These are phyloP conservation scores for Neoboletus magnificus DNA, from an alignment of 768 basidiomycete genomes.

Conservation along the genomic window DNA sequence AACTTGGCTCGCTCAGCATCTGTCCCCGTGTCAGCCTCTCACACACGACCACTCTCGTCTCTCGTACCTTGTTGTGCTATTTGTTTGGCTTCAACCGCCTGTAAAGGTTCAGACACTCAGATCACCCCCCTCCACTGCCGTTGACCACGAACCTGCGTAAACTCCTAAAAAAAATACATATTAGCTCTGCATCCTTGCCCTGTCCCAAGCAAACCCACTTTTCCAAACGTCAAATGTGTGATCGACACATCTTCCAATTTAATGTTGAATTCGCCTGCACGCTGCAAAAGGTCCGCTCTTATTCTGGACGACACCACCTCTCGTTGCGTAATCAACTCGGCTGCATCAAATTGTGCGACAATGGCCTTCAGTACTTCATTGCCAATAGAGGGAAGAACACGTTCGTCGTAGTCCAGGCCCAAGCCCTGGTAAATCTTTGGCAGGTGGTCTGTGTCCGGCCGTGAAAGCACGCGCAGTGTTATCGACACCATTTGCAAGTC, in stretches of 20 bases:
- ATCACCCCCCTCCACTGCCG: neutral
- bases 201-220: constrained; percentile 42
- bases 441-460: constrained; percentile 86
- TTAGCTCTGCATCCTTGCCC: constrained; percentile 1
- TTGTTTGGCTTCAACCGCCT: constrained; percentile 99
- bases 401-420: constrained; percentile 96
- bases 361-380: constrained; percentile 98
- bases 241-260: constrained; percentile 96
- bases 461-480: constrained; percentile 90
- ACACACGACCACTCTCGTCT: neutral
- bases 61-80: constrained; percentile 93
- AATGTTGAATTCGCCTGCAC: constrained; percentile 96
- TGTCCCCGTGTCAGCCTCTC: constrained; percentile 32
- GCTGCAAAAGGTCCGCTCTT: constrained; percentile 84
- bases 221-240: constrained; percentile 85
- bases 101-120: neutral
- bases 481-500: constrained; percentile 99
- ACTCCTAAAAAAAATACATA: constrained; percentile 58
- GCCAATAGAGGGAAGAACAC: constrained; percentile 94
- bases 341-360: constrained; percentile 97
- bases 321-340: constrained; percentile 94
- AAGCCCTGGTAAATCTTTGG: constrained; percentile 93
- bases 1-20: constrained; percentile 99
- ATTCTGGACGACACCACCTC: constrained; percentile 96
- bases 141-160: constrained; percentile 55